These are phyloP conservation scores for Pestalotiopsis sp. DNA, from an alignment of 2,329 filamentous ascomycete genomes.

Conservation along the genomic window DNA sequence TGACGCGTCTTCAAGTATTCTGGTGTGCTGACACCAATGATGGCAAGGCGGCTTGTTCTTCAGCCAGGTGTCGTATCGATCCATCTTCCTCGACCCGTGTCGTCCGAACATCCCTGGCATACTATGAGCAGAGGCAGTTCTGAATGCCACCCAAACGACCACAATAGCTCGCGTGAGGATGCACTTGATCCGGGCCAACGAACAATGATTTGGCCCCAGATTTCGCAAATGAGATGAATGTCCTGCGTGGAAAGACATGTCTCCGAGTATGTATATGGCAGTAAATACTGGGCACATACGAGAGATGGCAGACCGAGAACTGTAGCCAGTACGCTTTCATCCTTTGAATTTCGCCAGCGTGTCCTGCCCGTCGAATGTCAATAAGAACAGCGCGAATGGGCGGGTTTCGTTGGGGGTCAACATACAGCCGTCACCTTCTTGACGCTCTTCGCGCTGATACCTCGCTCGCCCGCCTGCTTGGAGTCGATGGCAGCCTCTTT, in stretches of 20 bases:
- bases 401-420: slow-evolving; percentile 15
- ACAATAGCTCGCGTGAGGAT: no score
- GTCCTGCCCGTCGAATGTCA: slow-evolving; percentile 45
- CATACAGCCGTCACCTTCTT: slow-evolving; percentile 76
- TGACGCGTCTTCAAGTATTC: not conserved
- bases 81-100: not conserved
- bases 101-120: not conserved
- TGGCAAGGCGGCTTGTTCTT: not conserved
- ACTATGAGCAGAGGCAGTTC: not conserved
- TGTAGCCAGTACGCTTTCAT: slow-evolving; percentile 38
- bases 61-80: not conserved
- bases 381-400: not conserved
- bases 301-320: not conserved
- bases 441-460: slow-evolving; percentile 74
- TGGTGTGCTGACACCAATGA: not conserved
- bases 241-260: not conserved
- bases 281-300: not conserved
- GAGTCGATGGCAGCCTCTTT: slow-evolving; percentile 79
- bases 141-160: no score
- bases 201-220: no score
- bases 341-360: slow-evolving; percentile 71
- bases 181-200: no score
- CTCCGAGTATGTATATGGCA: not conserved
- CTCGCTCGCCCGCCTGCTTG: slow-evolving; percentile 73
- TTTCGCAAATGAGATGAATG: no score